Conservation (phyloP, 495 filamentous ascomycete genomes). For the Tuber magnatum region DNA sequence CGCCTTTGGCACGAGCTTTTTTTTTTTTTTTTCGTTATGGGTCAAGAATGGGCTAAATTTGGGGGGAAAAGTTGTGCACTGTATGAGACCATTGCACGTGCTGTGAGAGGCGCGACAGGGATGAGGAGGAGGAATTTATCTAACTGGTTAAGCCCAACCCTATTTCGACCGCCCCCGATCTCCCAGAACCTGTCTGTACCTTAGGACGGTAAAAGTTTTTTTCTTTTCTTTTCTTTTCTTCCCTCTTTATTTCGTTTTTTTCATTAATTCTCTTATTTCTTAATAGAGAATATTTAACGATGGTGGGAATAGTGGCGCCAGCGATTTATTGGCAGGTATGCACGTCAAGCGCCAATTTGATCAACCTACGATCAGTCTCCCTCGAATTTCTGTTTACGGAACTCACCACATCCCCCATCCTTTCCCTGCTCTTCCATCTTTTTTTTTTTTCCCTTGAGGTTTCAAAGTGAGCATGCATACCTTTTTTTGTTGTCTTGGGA, state of each 20-base stretch:
- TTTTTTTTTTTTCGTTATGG: not conserved
- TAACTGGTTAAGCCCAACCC: not conserved
- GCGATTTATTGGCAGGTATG: not conserved
- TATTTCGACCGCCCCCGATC: not conserved
- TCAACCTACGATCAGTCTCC: not conserved
- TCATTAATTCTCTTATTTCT: not conserved
- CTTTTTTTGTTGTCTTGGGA: not conserved
- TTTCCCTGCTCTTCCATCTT: not conserved
- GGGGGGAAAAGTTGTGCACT: not conserved
- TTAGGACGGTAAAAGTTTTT: not conserved
- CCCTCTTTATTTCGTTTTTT: not conserved
- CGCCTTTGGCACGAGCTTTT: not conserved
- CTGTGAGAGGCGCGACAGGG: not conserved
- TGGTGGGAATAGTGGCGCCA: not conserved
- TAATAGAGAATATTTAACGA: not conserved
- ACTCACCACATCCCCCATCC: not conserved
- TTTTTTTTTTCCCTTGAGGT: not conserved
- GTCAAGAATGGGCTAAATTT: not conserved
- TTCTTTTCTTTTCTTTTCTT: not conserved
- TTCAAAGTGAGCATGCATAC: not conserved
- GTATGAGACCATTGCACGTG: not conserved
- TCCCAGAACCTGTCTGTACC: not conserved
- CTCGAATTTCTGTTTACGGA: not conserved
- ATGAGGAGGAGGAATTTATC: not conserved
- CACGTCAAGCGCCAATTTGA: not conserved